Conservation (phyloP, 208 protist genomes). For the Angomonas ambiguus region DNA sequence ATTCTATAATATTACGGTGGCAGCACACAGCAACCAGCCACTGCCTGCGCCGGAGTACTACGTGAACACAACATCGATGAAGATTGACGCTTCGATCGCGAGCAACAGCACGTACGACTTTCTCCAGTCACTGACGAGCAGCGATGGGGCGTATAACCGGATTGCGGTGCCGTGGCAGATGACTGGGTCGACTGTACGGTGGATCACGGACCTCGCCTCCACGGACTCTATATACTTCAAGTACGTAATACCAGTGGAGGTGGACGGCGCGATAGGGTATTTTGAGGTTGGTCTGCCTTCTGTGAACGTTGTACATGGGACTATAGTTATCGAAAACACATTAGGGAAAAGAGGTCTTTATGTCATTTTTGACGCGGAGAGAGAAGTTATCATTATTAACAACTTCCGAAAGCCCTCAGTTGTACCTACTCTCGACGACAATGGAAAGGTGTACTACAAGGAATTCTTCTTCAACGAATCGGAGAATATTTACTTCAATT, state of each 20-base stretch:
- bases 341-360: background rate
- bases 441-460: background rate
- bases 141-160: background rate
- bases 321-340: slow-evolving; percentile 17
- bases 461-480: background rate
- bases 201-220: background rate
- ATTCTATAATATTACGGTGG: too few species aligned
- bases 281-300: background rate
- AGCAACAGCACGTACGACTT: too few species aligned
- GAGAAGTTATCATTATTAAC: background rate
- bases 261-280: background rate
- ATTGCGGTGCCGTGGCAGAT: background rate
- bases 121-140: too few species aligned
- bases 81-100: too few species aligned
- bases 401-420: background rate
- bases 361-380: background rate
- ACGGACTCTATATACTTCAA: background rate
- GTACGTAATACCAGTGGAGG: background rate
- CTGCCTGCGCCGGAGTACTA: too few species aligned
- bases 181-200: background rate
- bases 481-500: background rate
- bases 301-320: background rate
- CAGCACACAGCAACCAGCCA: too few species aligned
- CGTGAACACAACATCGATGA: too few species aligned
- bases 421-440: background rate